Evolutionary conservation across 2,329 filamentous ascomycete species (phyloP).

Genomic region (Colletotrichum siamense): DNA sequence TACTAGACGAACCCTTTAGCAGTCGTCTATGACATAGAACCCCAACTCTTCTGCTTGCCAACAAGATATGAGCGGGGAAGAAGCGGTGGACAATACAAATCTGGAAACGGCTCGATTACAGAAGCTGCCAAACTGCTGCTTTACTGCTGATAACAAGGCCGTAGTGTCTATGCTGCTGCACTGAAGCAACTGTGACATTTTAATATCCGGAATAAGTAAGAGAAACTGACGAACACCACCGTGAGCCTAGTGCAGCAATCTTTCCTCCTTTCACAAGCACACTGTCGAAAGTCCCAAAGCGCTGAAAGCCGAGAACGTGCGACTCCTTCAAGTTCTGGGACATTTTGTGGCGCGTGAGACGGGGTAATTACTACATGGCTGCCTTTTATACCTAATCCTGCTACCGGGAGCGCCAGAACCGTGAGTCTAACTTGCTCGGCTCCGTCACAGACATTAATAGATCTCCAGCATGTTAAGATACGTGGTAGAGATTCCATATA

Average conservation of each 20-base stretch:
- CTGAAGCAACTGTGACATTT: accelerated
- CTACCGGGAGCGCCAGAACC: accelerated
- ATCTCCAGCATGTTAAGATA: accelerated
- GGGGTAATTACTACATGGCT: background rate
- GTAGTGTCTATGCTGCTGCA: background rate
- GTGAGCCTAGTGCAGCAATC: background rate
- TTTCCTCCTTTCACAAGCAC: background rate
- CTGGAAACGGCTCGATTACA: background rate
- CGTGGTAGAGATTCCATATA: too few relatives aligned
- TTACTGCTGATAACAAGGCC: accelerated
- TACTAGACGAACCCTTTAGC: background rate
- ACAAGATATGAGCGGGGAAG: accelerated
- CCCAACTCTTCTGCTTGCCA: background rate
- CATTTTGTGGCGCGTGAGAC: background rate
- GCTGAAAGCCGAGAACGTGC: background rate
- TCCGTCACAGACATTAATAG: accelerated
- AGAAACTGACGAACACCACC: background rate
- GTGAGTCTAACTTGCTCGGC: background rate
- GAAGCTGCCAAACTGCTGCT: background rate
- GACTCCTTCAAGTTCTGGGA: background rate
- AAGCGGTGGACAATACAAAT: too few relatives aligned
- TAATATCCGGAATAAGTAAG: background rate
- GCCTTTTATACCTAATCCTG: background rate
- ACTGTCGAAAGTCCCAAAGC: background rate
- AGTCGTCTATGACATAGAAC: background rate